Percentiles rank a stretch among this genome's conserved stretches.
Conservation (phyloP, 1,284 basidiomycete species). For the Phenoliferia sp. region DNA sequence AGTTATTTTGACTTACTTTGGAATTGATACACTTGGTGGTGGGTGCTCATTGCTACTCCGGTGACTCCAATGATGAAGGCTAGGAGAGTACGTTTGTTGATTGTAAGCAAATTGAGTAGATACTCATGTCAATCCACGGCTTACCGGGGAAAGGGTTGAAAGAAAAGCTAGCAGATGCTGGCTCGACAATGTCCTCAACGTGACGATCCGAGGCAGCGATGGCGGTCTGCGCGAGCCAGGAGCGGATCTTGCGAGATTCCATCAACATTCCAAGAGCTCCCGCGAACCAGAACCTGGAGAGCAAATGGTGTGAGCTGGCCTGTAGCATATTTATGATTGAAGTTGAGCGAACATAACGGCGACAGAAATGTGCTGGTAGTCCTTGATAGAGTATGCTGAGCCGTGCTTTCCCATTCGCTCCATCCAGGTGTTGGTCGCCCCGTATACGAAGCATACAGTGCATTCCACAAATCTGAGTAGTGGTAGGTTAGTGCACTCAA, state of each 20-base stretch:
- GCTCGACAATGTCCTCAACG: constrained; percentile 50
- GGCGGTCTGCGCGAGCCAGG: constrained; percentile 38
- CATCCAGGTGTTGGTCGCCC: constrained; percentile 92
- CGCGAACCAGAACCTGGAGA: constrained; percentile 96
- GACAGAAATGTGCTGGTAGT: constrained; percentile 92
- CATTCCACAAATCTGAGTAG: constrained; percentile 89
- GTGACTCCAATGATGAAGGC: constrained; percentile 89
- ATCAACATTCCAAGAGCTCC: constrained; percentile 85
- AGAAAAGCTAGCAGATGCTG: constrained; percentile 44
- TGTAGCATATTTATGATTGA: constrained; percentile 43
- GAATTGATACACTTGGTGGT: constrained; percentile 83
- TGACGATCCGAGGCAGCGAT: constrained; percentile 39
- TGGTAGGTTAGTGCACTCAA: too few species aligned
- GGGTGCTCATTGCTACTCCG: constrained; percentile 92
- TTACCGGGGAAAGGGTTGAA: constrained; percentile 82
- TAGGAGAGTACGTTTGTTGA: neutral
- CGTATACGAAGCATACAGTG: constrained; percentile 80
- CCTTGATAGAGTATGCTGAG: constrained; percentile 83
- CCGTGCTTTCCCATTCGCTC: constrained; percentile 80
- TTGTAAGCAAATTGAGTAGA: neutral
- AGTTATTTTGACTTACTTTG: constrained; percentile 51
- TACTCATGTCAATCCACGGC: neutral
- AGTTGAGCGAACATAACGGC: constrained; percentile 56
- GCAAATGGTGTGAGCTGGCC: too few species aligned
- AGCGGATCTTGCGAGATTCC: constrained; percentile 67